Percentiles rank a stretch among this genome's conserved stretches.
phyloP scores from a whole-genome alignment of 2,329 filamentous ascomycete genomes.

The Coniochaeta ligniaria region DNA sequence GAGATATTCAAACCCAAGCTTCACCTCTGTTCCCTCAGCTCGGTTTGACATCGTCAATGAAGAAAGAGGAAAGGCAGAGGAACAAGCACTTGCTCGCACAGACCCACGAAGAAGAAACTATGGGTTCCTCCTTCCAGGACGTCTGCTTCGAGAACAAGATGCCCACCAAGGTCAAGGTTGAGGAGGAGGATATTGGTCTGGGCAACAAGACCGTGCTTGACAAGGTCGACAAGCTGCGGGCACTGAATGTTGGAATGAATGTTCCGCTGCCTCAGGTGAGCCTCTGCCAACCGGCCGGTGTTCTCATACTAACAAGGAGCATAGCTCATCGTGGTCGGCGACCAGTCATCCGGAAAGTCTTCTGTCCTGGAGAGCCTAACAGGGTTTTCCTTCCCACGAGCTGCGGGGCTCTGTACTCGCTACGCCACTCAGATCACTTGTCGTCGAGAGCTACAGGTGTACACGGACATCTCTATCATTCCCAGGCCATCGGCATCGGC shows the following conservation, averaged over 20 bases:
- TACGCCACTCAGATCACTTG: constrained; percentile 41
- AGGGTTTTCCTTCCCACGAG: constrained; percentile 38
- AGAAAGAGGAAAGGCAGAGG: too few relatives aligned
- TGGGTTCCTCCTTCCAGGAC: too few relatives aligned
- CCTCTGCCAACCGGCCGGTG: too few relatives aligned
- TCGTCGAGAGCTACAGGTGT: constrained; percentile 25
- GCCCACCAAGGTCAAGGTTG: background rate
- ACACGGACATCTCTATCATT: constrained; percentile 35
- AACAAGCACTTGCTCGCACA: too few relatives aligned
- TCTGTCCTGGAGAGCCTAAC: constrained; percentile 67
- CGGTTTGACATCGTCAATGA: too few relatives aligned
- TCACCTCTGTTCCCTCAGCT: too few relatives aligned
- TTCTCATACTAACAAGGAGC: background rate
- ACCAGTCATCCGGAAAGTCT: constrained; percentile 81
- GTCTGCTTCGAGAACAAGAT: background rate
- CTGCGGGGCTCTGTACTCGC: constrained; percentile 36
- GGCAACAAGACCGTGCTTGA: background rate
- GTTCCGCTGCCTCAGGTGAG: background rate
- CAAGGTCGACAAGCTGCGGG: constrained; percentile 2
- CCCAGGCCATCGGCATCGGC: constrained; percentile 13
- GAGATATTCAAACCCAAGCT: too few relatives aligned
- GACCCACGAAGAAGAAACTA: too few relatives aligned
- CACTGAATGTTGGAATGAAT: background rate
- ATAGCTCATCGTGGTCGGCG: constrained; percentile 76
- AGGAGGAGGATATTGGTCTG: background rate